Percentiles rank a stretch among this genome's conserved stretches.
Evolutionary conservation across 192 early-diverging fungal species (phyloP).

Genomic region (Rhizophagus sp.): DNA sequence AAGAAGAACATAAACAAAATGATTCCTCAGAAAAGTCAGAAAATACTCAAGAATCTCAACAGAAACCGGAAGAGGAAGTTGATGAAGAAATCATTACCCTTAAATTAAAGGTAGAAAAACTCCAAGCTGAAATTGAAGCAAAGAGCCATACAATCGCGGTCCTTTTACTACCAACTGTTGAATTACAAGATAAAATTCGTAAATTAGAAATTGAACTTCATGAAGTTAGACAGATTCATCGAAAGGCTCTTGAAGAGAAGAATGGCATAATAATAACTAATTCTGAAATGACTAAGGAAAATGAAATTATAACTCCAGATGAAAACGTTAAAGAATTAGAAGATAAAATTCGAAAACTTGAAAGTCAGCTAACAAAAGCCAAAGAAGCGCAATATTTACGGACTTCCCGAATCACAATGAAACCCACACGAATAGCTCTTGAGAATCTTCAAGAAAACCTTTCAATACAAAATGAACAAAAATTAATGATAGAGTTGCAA

Average conservation of each 20-base stretch:
- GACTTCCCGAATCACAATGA: background rate
- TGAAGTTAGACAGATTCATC: background rate
- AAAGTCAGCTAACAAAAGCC: background rate
- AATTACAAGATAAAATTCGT: background rate
- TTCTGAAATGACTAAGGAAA: background rate
- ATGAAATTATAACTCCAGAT: background rate
- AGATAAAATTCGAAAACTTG: conserved; percentile 13
- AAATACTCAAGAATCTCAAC: background rate
- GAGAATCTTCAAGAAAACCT: background rate
- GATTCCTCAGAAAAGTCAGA: background rate
- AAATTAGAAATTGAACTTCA: background rate
- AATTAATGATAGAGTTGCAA: background rate
- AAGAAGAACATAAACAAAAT: background rate
- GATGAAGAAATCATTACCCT: background rate
- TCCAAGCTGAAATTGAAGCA: background rate
- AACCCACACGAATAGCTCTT: background rate
- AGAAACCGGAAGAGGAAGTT: background rate
- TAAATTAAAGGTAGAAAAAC: background rate
- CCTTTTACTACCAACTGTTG: background rate
- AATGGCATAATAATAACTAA: background rate
- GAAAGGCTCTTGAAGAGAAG: background rate
- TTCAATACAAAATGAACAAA: background rate
- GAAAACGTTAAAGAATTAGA: background rate
- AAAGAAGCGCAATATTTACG: background rate
- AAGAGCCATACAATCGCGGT: background rate